Evolutionary conservation across 2,329 filamentous ascomycete species (phyloP).

Genomic region (Fulvia fulva): DNA sequence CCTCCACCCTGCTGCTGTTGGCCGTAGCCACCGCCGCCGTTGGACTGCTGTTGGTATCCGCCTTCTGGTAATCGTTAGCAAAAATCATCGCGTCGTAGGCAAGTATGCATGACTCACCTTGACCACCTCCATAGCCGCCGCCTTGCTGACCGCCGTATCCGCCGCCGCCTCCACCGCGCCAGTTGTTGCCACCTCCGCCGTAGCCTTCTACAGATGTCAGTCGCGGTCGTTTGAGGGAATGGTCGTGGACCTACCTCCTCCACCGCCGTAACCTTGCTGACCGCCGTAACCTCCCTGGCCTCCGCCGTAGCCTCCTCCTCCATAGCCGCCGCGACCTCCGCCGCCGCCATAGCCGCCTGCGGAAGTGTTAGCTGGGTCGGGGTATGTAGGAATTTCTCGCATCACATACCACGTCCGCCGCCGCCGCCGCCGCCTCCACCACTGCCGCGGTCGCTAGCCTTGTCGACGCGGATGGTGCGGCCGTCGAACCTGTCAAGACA

Average conservation of each 20-base stretch:
- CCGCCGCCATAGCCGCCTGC: slow-evolving; percentile 22
- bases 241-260: slow-evolving; percentile 9
- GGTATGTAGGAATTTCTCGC: not conserved
- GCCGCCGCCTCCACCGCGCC: slow-evolving; percentile 26
- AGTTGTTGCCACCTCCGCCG: slow-evolving; percentile 25
- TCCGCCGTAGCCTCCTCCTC: slow-evolving; percentile 24
- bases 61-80: slow-evolving; percentile 21
- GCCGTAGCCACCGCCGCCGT: slow-evolving; percentile 26
- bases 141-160: slow-evolving; percentile 24
- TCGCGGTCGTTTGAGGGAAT: not conserved
- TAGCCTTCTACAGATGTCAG: slow-evolving; percentile 27
- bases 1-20: slow-evolving; percentile 27
- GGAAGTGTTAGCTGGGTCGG: not conserved
- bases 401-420: slow-evolving; percentile 33
- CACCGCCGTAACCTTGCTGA: slow-evolving; percentile 21
- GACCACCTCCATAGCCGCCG: slow-evolving; percentile 9
- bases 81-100: not conserved
- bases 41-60: slow-evolving; percentile 27
- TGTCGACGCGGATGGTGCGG: slow-evolving; percentile 90
- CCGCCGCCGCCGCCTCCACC: slow-evolving; percentile 52
- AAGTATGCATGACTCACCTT: slow-evolving; percentile 16
- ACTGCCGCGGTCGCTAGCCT: slow-evolving; percentile 76
- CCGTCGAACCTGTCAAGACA: slow-evolving; percentile 73
- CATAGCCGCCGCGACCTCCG: slow-evolving; percentile 25
- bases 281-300: slow-evolving; percentile 26